Base-by-base conservation (phyloP, 2,329 filamentous ascomycete species). In the Penicillium hesseltinei region DNA sequence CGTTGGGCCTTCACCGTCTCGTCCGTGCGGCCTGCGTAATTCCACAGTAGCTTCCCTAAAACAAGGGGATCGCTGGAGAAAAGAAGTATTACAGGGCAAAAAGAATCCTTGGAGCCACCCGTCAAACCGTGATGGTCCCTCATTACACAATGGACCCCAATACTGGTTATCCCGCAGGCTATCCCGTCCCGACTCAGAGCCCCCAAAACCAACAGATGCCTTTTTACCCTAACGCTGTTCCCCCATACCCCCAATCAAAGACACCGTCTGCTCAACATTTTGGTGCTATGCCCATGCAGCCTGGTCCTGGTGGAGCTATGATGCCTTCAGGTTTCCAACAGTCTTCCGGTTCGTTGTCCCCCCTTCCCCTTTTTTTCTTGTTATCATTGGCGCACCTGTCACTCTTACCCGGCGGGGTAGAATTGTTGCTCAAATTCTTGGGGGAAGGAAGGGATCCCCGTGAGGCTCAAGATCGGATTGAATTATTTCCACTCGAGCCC, bases 261-360 rank as follows among this genome's bases (percentile, higher is more conserved):
- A 56, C 65, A 43, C 66, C 67, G n/a, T 55, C 53, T 1, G 31
- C 39, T 51, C 62, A 64, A 52, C 71, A 73, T 61, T 74, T 74
- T 60, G 69, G 69, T 59, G 63, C 67, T 48, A 68, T 73, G 61
- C 66, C 70, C 47, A 62, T 73, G 67, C 73, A 75, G 61, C 64
- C 70, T 42, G 69, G 63, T 57, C 69, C 71, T 54, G 67, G 70
- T 65, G 72, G 73, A 70, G 67, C 68, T 63, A 73, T 75, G 71
- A 75, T 76, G 66, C 69, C 73, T 43, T 62, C 68, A 31, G 69
- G 70, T 27, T 74, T 72, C 54, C 72, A 73, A 45, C 72, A 73
- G 45, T 66, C 69, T 33, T 66, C 70, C 55, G 72, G 72, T 75
- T 71, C 62, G 72, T 71, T 53, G 31, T 15, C 43, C 45, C 33